A percentile compares a stretch with the other conserved stretches of the same genome.
These are phyloP conservation scores for Breynia disticha DNA, from an alignment of 441 rosid species.

Conservation along the genomic window DNA sequence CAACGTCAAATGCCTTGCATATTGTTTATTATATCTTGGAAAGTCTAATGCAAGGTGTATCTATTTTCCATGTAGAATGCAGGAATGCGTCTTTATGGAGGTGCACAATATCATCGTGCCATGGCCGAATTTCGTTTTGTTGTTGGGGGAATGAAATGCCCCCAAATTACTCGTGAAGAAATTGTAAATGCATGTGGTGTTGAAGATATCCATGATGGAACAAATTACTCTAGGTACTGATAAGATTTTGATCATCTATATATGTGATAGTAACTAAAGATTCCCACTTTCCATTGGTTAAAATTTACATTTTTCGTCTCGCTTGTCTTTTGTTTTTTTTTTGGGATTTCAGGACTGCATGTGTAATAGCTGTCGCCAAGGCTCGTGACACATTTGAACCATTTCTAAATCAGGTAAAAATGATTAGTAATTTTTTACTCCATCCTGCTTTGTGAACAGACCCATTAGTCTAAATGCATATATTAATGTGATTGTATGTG, in stretches of 20 bases:
- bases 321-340: conserved; percentile 10
- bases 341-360: conserved; percentile 65
- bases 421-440: no score
- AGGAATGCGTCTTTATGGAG: conserved; percentile 96
- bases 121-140: conserved; percentile 98
- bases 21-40: neutral
- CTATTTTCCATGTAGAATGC: conserved; percentile 50
- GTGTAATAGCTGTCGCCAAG: conserved; percentile 95
- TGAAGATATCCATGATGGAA: conserved; percentile 97
- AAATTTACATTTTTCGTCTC: conserved; percentile 6
- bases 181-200: conserved; percentile 97
- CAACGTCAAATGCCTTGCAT: no score
- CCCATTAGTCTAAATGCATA: no score
- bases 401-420: conserved; percentile 76
- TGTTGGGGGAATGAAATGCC: conserved; percentile 88
- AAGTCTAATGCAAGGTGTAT: conserved; percentile 2
- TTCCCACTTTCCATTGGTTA: neutral
- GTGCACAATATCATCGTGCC: conserved; percentile 94
- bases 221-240: conserved; percentile 81
- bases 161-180: conserved; percentile 89
- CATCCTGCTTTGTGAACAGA: no score
- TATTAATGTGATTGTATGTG: no score
- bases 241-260: conserved; percentile 3
- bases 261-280: no score
- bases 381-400: conserved; percentile 96